Base-by-base conservation (phyloP, 2,329 filamentous ascomycete species). In the Hymenoscyphus albidus region DNA sequence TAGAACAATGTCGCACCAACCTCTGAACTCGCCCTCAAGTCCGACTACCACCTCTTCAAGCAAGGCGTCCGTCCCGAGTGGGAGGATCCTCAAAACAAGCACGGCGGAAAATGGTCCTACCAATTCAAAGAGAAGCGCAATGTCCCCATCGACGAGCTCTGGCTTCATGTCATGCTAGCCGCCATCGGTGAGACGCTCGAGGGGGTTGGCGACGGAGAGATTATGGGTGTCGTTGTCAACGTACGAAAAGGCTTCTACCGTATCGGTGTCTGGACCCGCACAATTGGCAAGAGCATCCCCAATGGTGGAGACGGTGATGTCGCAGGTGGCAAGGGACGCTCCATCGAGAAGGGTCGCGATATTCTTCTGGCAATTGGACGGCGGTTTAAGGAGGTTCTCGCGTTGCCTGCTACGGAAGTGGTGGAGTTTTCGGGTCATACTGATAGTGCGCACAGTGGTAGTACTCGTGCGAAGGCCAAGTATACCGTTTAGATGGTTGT, bases 41-140 rank as follows among this genome's bases (percentile, higher is more conserved):
- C 95, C 76, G 95, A 99, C 79, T 99, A 99, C 82, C 96, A 99
- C 77, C 90, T 99, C 56, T 99, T 99, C 90, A 99, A 99, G 84
- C 90, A 89, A 74, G 93, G 93, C 70, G 92, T 99, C 68, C 92
- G 95, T 69, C 95, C 95, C 42, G 96, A 99, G 81, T 99, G 95
- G 95, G 95, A 99, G 80, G 95, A 99, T 77, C 84, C 87, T 32
- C 93, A 98, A 82, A 99, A 99, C 84, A 99, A 98, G 86, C 93
- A 98, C 78, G 95, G 95, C 73, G 95, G 95, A 80, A 97, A 97
- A 81, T 99, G 95, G 95, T 93, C 94, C 32, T 98, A 96, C 82
- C 90, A 92, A 75, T 97, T 97, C 88, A 96, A 96, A 83, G 92
- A 97, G 73, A 97, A 97, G 86, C 89, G 91, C 75, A 87, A 83